phyloP scores from a whole-genome alignment of 208 protist genomes.

The Sergeia podlipaevii region DNA sequence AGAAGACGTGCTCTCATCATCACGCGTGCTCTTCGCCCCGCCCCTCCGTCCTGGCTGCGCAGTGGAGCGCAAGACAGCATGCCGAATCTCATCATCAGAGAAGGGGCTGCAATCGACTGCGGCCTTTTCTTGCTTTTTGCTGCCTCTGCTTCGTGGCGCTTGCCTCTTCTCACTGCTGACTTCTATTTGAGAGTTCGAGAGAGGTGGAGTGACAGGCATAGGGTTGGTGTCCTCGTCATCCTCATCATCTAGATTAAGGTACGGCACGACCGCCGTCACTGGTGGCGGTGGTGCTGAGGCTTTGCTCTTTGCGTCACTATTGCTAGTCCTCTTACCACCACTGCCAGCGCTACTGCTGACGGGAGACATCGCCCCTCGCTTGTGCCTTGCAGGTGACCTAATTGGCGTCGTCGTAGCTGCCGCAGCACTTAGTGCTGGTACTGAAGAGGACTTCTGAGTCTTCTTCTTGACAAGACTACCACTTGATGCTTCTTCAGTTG shows the following conservation, averaged over 20 bases:
- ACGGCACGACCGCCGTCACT: neutral
- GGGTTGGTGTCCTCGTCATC: neutral
- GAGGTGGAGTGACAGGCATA: neutral
- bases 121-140: neutral
- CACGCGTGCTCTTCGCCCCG: neutral
- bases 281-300: too few relatives aligned
- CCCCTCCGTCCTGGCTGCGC: neutral
- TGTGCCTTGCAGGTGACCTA: neutral
- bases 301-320: too few relatives aligned
- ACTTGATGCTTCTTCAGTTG: neutral
- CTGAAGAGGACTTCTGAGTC: neutral
- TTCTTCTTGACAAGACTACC: neutral
- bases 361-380: neutral
- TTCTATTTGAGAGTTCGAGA: too few relatives aligned
- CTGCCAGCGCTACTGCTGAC: neutral
- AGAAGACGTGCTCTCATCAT: neutral
- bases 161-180: neutral
- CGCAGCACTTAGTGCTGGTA: neutral
- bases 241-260: neutral
- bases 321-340: too few relatives aligned
- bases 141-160: neutral
- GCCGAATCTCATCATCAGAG: conserved; percentile 16
- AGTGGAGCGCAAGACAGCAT: conserved; percentile 25
- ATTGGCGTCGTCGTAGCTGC: neutral
- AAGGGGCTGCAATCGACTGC: neutral